Evolutionary conservation across 805 yeast species (phyloP).

Genomic region (Monosporozyma servazzii): DNA sequence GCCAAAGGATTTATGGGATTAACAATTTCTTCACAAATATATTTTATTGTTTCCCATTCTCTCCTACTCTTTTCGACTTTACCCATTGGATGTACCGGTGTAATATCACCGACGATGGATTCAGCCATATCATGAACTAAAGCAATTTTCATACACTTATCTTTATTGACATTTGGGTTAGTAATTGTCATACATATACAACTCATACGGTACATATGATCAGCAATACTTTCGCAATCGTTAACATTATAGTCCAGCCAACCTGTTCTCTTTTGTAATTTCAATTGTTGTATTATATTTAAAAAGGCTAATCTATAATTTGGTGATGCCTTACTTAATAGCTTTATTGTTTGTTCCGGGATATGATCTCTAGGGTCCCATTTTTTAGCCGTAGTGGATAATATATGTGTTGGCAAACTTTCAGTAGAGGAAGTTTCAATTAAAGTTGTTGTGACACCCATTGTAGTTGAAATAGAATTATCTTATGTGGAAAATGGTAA

Average conservation of each 20-base stretch:
- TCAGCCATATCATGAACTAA: constrained; percentile 93
- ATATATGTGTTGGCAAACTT: not conserved
- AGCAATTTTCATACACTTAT: constrained; percentile 75
- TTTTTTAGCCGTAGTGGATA: not conserved
- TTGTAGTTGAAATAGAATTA: not conserved
- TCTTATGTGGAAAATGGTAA: not conserved
- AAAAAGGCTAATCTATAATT: constrained; percentile 46
- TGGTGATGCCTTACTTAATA: constrained; percentile 18
- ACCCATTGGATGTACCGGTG: constrained; percentile 65
- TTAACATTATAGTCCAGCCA: constrained; percentile 63
- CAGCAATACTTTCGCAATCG: constrained; percentile 61
- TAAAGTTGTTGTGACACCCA: not conserved
- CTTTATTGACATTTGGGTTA: constrained; percentile 44
- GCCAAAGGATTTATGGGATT: constrained; percentile 54
- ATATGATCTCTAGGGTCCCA: constrained; percentile 41
- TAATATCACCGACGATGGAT: constrained; percentile 86
- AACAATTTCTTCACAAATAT: constrained; percentile 48
- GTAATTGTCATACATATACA: constrained; percentile 62
- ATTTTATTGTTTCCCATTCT: constrained; percentile 64
- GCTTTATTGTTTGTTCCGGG: constrained; percentile 31
- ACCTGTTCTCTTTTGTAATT: constrained; percentile 81
- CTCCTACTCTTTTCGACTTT: constrained; percentile 79
- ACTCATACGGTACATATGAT: constrained; percentile 94
- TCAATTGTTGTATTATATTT: constrained; percentile 62
- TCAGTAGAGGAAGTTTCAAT: not conserved